These are phyloP conservation scores for Diaporthe amygdali DNA, from an alignment of 2,329 filamentous ascomycete genomes.

Conservation along the genomic window DNA sequence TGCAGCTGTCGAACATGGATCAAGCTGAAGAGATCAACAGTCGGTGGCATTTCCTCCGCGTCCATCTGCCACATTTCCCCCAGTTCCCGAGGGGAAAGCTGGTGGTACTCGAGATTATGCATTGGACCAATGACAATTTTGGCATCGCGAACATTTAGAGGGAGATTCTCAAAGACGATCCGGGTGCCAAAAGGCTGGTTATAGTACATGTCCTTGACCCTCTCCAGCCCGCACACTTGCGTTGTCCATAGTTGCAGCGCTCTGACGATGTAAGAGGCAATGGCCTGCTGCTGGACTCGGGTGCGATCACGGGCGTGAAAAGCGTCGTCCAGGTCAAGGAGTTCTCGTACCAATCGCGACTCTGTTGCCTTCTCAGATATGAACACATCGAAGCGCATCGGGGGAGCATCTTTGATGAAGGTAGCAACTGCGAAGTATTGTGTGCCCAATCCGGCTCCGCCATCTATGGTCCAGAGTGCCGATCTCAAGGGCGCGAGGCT, in stretches of 20 bases:
- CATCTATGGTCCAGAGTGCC: conserved; percentile 64
- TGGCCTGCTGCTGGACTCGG: conserved; percentile 53
- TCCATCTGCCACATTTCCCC: conserved; percentile 47
- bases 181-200: conserved; percentile 61
- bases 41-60: conserved; percentile 45
- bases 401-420: conserved; percentile 51
- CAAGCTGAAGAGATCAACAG: conserved; percentile 56
- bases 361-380: conserved; percentile 55
- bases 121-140: conserved; percentile 53
- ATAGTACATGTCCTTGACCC: conserved; percentile 44
- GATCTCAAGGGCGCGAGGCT: conserved; percentile 51
- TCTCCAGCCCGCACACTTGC: conserved; percentile 35
- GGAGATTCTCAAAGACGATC: conserved; percentile 58
- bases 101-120: conserved; percentile 58
- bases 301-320: conserved; percentile 60
- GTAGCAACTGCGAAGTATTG: conserved; percentile 63
- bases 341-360: conserved; percentile 44
- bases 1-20: conserved; percentile 59
- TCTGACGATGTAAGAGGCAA: conserved; percentile 59
- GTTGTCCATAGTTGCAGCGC: conserved; percentile 58
- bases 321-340: conserved; percentile 55
- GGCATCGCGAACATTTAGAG: conserved; percentile 51
- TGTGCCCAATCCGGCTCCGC: conserved; percentile 60
- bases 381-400: conserved; percentile 63
- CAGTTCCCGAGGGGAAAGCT: conserved; percentile 51